Conservation (phyloP, 106 monocot genomes). For the Dendrobium catenatum region DNA sequence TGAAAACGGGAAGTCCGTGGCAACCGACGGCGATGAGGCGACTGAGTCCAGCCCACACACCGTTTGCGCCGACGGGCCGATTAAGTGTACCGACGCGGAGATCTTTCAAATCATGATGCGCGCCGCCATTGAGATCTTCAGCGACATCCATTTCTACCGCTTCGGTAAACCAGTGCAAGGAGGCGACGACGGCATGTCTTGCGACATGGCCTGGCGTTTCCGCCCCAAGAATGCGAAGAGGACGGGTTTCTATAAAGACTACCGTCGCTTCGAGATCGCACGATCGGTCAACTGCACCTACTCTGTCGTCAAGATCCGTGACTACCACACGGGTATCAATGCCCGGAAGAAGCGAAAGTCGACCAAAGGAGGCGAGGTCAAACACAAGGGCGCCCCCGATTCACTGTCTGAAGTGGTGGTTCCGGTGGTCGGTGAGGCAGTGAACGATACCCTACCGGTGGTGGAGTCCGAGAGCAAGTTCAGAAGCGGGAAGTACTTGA, state of each 20-base stretch:
- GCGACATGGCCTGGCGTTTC: conserved; percentile 95
- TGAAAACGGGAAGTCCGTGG: no score
- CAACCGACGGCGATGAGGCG: not conserved
- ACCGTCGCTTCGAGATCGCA: conserved; percentile 61
- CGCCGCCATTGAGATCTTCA: conserved; percentile 61
- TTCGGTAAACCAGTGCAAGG: conserved; percentile 60
- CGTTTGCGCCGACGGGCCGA: conserved; percentile 20
- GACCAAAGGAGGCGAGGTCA: conserved; percentile 11
- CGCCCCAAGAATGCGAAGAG: conserved; percentile 68
- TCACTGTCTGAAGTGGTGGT: conserved; percentile 4
- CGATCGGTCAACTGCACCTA: conserved; percentile 38
- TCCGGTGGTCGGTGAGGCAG: conserved; percentile 61
- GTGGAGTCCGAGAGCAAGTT: conserved; percentile 67
- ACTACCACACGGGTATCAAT: conserved; percentile 73
- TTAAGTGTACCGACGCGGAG: conserved; percentile 41
- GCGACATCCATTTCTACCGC: conserved; percentile 69
- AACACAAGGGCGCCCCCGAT: conserved; percentile 3
- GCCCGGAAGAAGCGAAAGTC: conserved; percentile 54
- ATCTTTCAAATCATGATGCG: conserved; percentile 76
- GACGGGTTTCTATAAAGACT: conserved; percentile 76
- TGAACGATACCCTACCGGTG: conserved; percentile 63
- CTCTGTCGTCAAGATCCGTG: conserved; percentile 48
- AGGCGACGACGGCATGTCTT: conserved; percentile 20
- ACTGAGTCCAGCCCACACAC: not conserved
- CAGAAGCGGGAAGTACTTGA: conserved; percentile 53